phyloP scores from a whole-genome alignment of 2,329 filamentous ascomycete species.

The Plenodomus tracheiphilus region DNA sequence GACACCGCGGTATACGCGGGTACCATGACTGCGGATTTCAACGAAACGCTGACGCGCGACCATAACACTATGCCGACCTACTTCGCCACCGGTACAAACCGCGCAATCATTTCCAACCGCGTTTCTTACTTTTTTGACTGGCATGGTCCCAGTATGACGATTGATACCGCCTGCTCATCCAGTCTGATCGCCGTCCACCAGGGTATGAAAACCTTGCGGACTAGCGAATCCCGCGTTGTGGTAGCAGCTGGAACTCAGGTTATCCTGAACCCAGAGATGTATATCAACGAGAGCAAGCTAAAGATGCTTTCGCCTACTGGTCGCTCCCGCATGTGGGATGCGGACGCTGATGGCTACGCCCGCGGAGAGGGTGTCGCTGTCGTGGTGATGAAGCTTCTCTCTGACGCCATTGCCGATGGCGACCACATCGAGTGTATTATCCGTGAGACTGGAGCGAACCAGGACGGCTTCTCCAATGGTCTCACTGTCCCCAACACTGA shows the following conservation, averaged over 20 bases:
- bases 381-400: conserved; percentile 57
- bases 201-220: conserved; percentile 14
- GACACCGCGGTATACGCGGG: conserved; percentile 33
- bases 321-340: conserved; percentile 36
- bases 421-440: conserved; percentile 51
- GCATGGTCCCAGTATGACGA: conserved; percentile 40
- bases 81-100: conserved; percentile 22
- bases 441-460: conserved; percentile 40
- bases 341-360: conserved; percentile 53
- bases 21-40: conserved; percentile 27
- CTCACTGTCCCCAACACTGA: conserved; percentile 50
- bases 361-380: conserved; percentile 58
- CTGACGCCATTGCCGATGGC: conserved; percentile 51
- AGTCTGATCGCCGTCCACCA: conserved; percentile 35
- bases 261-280: conserved; percentile 12
- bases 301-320: conserved; percentile 39
- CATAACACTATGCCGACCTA: conserved; percentile 20
- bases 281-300: conserved; percentile 30
- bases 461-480: conserved; percentile 45
- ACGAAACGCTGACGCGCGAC: conserved; percentile 26
- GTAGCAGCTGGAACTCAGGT: conserved; percentile 18
- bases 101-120: conserved; percentile 40
- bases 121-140: conserved; percentile 45
- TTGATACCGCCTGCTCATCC: conserved; percentile 47
- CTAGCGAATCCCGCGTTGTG: conserved; percentile 17